Evolutionary conservation across 2,329 filamentous ascomycete species (phyloP).

Genomic region (Allantophomopsis lycopodina): DNA sequence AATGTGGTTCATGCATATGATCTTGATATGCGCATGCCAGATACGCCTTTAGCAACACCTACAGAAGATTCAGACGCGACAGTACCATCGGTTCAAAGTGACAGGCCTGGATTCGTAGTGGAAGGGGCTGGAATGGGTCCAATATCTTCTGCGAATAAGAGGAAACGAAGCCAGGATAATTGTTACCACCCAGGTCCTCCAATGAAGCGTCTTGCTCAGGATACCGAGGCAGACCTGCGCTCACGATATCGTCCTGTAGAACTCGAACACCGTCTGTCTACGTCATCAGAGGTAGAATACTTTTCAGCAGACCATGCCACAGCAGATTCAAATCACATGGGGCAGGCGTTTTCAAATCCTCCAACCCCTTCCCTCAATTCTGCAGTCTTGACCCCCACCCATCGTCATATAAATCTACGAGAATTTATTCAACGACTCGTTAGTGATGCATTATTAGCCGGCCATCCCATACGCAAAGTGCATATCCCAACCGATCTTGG

Average conservation of each 20-base stretch:
- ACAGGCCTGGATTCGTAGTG: conserved; percentile 1
- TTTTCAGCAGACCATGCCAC: not conserved
- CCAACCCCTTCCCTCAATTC: not conserved
- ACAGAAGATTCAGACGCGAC: conserved; percentile 6
- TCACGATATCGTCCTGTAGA: not conserved
- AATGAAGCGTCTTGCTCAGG: conserved; percentile 12
- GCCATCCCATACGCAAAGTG: conserved; percentile 11
- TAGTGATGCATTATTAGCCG: conserved; percentile 8
- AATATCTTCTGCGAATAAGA: conserved; percentile 8
- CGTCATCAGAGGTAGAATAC: not conserved
- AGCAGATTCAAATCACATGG: not conserved
- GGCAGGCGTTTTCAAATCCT: not conserved
- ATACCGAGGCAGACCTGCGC: conserved; percentile 6
- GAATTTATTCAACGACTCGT: conserved; percentile 15
- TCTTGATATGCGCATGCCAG: conserved; percentile 62
- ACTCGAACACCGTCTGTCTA: too few relatives aligned
- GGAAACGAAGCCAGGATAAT: conserved; percentile 7
- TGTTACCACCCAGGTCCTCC: conserved; percentile 11
- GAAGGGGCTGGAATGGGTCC: conserved; percentile 2
- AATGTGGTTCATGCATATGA: conserved; percentile 67
- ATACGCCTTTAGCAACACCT: conserved; percentile 29
- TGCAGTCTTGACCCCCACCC: conserved; percentile 7
- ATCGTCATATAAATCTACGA: conserved; percentile 12
- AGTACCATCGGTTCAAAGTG: conserved; percentile 1
- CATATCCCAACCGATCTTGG: conserved; percentile 12